Percentiles rank a stretch among this genome's conserved stretches.
Evolutionary conservation across 2,329 filamentous ascomycete species (phyloP).

Genomic region (Ambrosiella beaveri): DNA sequence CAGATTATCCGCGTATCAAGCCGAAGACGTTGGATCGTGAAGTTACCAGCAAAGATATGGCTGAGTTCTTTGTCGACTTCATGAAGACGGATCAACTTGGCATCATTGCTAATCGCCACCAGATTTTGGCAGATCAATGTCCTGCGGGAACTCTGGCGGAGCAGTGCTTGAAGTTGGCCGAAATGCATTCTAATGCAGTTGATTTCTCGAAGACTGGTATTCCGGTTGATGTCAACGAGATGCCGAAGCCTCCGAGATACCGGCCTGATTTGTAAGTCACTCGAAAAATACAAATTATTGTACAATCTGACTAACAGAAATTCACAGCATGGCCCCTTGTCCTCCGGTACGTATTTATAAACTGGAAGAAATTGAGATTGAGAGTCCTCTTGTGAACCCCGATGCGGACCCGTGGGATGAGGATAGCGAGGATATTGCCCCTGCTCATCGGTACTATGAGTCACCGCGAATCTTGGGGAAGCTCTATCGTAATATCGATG

Average conservation of each 20-base stretch:
- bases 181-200: slow-evolving; percentile 52
- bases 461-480: slow-evolving; percentile 52
- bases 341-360: slow-evolving; percentile 29
- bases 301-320: not conserved
- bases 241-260: slow-evolving; percentile 24
- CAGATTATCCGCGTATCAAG: slow-evolving; percentile 47
- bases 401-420: slow-evolving; percentile 18
- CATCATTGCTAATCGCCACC: slow-evolving; percentile 46
- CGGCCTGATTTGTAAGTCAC: slow-evolving; percentile 39
- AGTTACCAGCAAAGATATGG: slow-evolving; percentile 51
- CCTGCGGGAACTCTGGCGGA: slow-evolving; percentile 31
- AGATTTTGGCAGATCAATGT: slow-evolving; percentile 44
- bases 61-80: slow-evolving; percentile 63
- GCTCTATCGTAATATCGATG: slow-evolving; percentile 57
- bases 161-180: slow-evolving; percentile 38
- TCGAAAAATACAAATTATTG: not conserved
- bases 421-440: slow-evolving; percentile 24
- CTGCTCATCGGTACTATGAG: slow-evolving; percentile 41
- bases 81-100: slow-evolving; percentile 52
- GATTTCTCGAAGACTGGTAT: slow-evolving; percentile 65
- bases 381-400: slow-evolving; percentile 17
- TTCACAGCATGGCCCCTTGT: slow-evolving; percentile 27
- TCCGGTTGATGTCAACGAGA: slow-evolving; percentile 28
- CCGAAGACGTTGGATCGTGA: slow-evolving; percentile 41
- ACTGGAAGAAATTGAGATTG: slow-evolving; percentile 25